These are phyloP conservation scores for Rhizopus sp. DNA, from an alignment of 371 early-diverging fungal genomes.

Conservation along the genomic window DNA sequence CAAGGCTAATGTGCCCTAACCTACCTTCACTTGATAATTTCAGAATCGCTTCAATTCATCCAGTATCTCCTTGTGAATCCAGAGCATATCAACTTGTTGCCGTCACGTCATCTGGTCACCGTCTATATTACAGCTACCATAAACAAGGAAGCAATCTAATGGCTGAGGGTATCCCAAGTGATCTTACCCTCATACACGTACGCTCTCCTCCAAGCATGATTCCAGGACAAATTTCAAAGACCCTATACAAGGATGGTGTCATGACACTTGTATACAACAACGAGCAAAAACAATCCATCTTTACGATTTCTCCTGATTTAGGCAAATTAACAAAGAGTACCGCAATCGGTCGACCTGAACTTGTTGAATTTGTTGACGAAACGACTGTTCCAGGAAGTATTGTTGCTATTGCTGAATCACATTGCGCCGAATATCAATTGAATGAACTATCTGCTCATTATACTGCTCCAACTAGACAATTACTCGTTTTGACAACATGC, in stretches of 20 bases:
- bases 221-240: constrained; percentile 45
- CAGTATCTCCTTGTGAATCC: constrained; percentile 62
- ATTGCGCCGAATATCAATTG: constrained; percentile 20
- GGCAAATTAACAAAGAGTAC: constrained; percentile 47
- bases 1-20: constrained; percentile 43
- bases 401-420: constrained; percentile 71
- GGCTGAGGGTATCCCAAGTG: constrained; percentile 31
- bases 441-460: constrained; percentile 71
- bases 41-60: constrained; percentile 66
- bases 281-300: constrained; percentile 63
- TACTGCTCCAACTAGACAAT: constrained; percentile 58
- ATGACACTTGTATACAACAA: constrained; percentile 54
- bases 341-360: not conserved
- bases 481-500: constrained; percentile 77
- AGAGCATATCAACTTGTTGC: constrained; percentile 66
- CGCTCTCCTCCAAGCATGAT: constrained; percentile 55
- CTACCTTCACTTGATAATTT: constrained; percentile 43
- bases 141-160: constrained; percentile 14
- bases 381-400: constrained; percentile 73
- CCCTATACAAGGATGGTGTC: constrained; percentile 64
- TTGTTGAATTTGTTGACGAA: constrained; percentile 26
- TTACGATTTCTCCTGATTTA: constrained; percentile 64
- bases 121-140: constrained; percentile 69
- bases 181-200: constrained; percentile 66
- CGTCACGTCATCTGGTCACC: constrained; percentile 67